phyloP scores from a whole-genome alignment of 2,329 filamentous ascomycete genomes.

The Calonectria hongkongensis region DNA sequence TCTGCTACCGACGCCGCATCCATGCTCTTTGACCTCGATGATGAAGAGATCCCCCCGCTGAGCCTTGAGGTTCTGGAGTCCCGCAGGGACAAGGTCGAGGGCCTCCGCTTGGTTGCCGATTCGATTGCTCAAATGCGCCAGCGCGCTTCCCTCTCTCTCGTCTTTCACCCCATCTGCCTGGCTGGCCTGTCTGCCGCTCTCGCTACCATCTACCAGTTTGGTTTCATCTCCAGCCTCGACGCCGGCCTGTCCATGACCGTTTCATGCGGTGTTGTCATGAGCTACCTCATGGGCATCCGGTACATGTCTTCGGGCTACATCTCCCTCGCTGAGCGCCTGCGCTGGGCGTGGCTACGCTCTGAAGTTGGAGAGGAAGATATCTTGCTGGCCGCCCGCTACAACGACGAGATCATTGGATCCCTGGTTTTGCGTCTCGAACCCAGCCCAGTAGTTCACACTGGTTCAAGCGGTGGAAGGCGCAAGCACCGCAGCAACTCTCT shows the following conservation, averaged over 20 bases:
- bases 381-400: slow-evolving; percentile 80
- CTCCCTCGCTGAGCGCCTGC: slow-evolving; percentile 75
- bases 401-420: slow-evolving; percentile 81
- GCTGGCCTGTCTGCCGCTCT: slow-evolving; percentile 67
- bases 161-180: slow-evolving; percentile 77
- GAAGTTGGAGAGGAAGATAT: slow-evolving; percentile 70
- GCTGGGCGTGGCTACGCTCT: slow-evolving; percentile 75
- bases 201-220: slow-evolving; percentile 66
- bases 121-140: slow-evolving; percentile 89
- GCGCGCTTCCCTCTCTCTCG: slow-evolving; percentile 76
- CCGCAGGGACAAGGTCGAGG: slow-evolving; percentile 78
- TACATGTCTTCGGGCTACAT: slow-evolving; percentile 78
- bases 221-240: slow-evolving; percentile 69
- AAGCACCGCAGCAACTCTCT: slow-evolving; percentile 63
- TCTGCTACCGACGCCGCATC: slow-evolving; percentile 69
- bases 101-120: slow-evolving; percentile 85
- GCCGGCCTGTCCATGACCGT: slow-evolving; percentile 74
- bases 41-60: slow-evolving; percentile 74
- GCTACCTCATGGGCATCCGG: slow-evolving; percentile 77
- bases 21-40: slow-evolving; percentile 69
- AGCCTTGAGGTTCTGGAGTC: slow-evolving; percentile 74
- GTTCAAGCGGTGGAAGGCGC: slow-evolving; percentile 55
- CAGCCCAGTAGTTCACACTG: slow-evolving; percentile 51
- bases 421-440: slow-evolving; percentile 80
- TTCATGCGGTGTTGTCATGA: slow-evolving; percentile 77